phyloP scores from a whole-genome alignment of 1,284 basidiomycete genomes.

The Melampsora americana region DNA sequence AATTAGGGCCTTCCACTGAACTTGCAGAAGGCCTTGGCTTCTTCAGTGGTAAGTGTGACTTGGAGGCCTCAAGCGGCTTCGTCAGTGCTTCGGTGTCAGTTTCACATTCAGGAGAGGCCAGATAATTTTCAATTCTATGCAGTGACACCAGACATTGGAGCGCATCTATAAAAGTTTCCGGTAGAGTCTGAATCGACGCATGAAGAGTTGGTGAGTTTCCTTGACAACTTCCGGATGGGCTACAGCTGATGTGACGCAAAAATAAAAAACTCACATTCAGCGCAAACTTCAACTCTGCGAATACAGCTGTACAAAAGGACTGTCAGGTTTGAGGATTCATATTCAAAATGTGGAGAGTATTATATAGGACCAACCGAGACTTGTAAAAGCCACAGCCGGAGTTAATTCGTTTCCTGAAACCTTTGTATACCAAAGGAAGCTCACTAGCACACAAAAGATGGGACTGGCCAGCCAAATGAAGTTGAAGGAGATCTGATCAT shows the following conservation, averaged over 20 bases:
- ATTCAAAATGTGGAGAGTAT: background rate
- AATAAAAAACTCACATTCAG: background rate
- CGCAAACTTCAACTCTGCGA: slow-evolving; percentile 12
- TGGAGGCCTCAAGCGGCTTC: background rate
- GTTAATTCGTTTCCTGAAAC: background rate
- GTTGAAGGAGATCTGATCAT: slow-evolving; percentile 13
- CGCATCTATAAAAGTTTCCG: slow-evolving; percentile 29
- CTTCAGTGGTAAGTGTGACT: background rate
- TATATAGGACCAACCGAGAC: background rate
- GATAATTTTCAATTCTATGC: slow-evolving; percentile 42
- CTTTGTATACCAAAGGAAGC: slow-evolving; percentile 17
- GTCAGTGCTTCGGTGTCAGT: slow-evolving; percentile 2
- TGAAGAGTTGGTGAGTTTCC: background rate
- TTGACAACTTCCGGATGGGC: background rate
- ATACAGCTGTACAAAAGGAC: background rate
- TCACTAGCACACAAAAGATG: slow-evolving; percentile 8
- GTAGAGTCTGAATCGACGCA: slow-evolving; percentile 44
- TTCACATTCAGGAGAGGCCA: slow-evolving; percentile 39
- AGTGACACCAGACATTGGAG: slow-evolving; percentile 19
- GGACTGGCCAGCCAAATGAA: slow-evolving; percentile 17
- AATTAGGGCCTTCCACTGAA: background rate
- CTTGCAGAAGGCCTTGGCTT: background rate
- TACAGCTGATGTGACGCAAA: background rate
- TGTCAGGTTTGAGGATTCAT: too few species aligned
- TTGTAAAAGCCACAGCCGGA: slow-evolving; percentile 10